phyloP scores from a whole-genome alignment of 2,329 filamentous ascomycete species.

The Claviceps sorghi region DNA sequence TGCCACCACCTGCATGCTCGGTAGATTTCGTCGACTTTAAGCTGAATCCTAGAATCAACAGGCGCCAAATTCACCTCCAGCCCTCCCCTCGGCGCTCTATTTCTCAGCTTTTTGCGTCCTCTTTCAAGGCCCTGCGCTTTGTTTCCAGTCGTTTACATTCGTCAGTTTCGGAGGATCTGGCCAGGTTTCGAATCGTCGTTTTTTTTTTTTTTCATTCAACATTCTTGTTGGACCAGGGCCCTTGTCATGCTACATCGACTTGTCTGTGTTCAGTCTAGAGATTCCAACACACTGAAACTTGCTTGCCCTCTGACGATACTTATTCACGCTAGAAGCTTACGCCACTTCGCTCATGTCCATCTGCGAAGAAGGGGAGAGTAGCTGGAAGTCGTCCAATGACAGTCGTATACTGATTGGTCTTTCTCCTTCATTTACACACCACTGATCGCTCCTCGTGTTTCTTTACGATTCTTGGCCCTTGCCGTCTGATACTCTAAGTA shows the following conservation, averaged over 20 bases:
- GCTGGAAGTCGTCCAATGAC: conserved; percentile 3
- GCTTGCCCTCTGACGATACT: not conserved
- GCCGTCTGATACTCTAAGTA: not conserved
- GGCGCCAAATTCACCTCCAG: conserved; percentile 1
- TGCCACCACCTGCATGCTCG: conserved; percentile 6
- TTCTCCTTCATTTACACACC: not conserved
- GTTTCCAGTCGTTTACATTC: not conserved
- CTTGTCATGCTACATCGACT: not conserved
- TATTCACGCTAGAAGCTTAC: conserved; percentile 5
- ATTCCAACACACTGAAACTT: not conserved
- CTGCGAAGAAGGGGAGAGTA: conserved; percentile 5
- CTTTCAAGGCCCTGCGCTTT: not conserved
- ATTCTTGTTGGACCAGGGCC: not conserved
- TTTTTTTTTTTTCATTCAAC: not conserved
- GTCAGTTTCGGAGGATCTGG: not conserved
- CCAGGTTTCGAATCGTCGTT: not conserved
- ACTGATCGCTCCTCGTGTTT: not conserved
- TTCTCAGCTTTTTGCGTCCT: not conserved
- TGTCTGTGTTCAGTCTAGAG: not conserved
- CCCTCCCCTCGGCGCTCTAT: not conserved
- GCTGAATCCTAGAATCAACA: conserved; percentile 5
- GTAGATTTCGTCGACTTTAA: conserved; percentile 5
- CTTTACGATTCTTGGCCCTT: not conserved
- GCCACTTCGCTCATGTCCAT: conserved; percentile 2
- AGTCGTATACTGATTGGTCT: conserved; percentile 2